phyloP scores from a whole-genome alignment of 495 filamentous ascomycete genomes.

The Aspergillus nidulans region DNA sequence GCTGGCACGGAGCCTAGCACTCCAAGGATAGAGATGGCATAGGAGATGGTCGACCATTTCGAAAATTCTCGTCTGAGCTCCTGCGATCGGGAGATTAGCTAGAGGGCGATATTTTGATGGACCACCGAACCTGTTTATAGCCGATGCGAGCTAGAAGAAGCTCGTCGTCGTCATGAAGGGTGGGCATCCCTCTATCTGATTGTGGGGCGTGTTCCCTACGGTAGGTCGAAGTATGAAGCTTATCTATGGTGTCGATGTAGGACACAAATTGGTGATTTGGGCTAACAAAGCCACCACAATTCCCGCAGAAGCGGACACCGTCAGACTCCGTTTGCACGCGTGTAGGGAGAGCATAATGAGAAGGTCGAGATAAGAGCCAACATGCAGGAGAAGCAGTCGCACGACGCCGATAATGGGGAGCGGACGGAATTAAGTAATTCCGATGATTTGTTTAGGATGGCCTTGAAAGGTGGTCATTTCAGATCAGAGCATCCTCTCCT shows the following conservation, averaged over 20 bases:
- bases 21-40: slow-evolving; percentile 68
- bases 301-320: background rate
- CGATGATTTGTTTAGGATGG: slow-evolving; percentile 17
- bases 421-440: slow-evolving; percentile 34
- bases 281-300: background rate
- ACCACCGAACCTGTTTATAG: slow-evolving; percentile 56
- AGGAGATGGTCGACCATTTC: slow-evolving; percentile 71
- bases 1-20: slow-evolving; percentile 67
- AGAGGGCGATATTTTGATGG: background rate
- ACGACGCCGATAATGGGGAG: background rate
- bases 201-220: background rate
- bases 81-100: slow-evolving; percentile 23
- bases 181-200: slow-evolving; percentile 27
- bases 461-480: slow-evolving; percentile 36
- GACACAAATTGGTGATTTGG: background rate
- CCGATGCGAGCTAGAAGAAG: slow-evolving; percentile 62
- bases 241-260: slow-evolving; percentile 1
- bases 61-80: slow-evolving; percentile 64
- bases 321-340: background rate
- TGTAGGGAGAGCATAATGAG: background rate
- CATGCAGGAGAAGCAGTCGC: background rate
- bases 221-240: background rate
- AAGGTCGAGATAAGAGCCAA: background rate
- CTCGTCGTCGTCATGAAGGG: slow-evolving; percentile 61
- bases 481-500: slow-evolving; percentile 4